Evolutionary conservation across 371 early-diverging fungal genomes (phyloP), one percentile per base, ranked within the genome.

Genomic region (Apophysomyces sp.): DNA sequence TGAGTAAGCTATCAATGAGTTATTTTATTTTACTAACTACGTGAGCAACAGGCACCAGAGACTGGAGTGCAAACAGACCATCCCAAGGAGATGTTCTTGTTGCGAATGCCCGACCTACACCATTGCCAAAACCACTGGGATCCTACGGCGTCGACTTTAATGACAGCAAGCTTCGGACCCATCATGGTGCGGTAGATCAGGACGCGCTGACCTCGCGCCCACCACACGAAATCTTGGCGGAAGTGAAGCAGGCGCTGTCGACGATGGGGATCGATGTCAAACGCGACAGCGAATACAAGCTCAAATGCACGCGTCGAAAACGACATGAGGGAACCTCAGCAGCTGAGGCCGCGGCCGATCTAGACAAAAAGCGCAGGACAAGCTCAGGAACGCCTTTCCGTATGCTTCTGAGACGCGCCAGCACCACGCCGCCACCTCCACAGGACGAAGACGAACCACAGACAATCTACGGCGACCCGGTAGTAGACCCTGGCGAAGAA

Each of bases 391-490:
- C 72, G n/a, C 66, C 63, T 3, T 63, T 73, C 58, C 72, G 74
- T 8, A 74, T 61, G 28, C 32, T 80, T 15, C 60, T 80, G 26
- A 74, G 81, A 41, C 56, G 74, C 32, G n/a, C 77, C 1, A 77
- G 72, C 51, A 56, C 55, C 12, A 24, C 66, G 15, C 44, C 52
- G 44, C 40, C 57, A 4, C 12, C 34, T 8, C 29, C 29, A 8
- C 31, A 28, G 28, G 55, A 54, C 28, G 34, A 16, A 40, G 34
- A 2, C 39, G 31, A 24, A 40, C 16, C 30, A 26, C 67, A 16
- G 24, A 40, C 28, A 39, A 90, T 94, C 58, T 98, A 99, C 69
- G 99, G 99, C 37, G 94, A 98, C 60, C 85, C 91, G 8, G 80
- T 85, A 7, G 90, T 94, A 36, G 96, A 96, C 72, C 80, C 88